These are phyloP conservation scores for Eudorina sp. DNA, from an alignment of 139 green algal species.

Conservation along the genomic window DNA sequence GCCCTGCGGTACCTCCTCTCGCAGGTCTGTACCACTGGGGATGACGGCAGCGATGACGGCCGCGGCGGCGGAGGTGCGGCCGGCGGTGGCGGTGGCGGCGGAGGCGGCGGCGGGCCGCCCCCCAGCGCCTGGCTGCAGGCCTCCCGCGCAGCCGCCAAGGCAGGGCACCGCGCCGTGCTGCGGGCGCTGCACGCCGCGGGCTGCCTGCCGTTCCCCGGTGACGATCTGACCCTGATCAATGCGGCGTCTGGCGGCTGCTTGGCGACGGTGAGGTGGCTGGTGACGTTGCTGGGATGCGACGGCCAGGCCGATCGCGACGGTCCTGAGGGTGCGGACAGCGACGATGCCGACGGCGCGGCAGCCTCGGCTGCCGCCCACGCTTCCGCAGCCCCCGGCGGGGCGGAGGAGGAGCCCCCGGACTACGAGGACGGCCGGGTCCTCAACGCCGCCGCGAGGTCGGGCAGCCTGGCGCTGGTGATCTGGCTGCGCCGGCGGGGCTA, in stretches of 20 bases:
- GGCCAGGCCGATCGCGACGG: too few relatives aligned
- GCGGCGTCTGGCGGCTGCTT: neutral
- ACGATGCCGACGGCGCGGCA: too few relatives aligned
- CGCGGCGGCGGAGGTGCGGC: too few relatives aligned
- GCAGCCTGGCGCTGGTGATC: neutral
- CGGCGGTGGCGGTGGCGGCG: too few relatives aligned
- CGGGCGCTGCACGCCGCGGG: neutral
- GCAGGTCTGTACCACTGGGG: too few relatives aligned
- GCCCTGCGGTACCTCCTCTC: neutral
- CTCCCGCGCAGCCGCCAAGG: neutral
- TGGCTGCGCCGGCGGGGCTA: neutral
- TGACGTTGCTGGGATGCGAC: neutral
- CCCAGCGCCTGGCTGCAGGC: neutral
- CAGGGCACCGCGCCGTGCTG: neutral
- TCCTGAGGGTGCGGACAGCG: too few relatives aligned
- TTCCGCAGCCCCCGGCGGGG: neutral
- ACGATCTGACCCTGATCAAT: neutral
- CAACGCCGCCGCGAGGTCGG: neutral
- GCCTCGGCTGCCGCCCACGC: too few relatives aligned
- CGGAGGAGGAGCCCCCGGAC: neutral
- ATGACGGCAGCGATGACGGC: too few relatives aligned
- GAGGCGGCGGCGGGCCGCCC: neutral
- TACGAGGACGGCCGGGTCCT: neutral
- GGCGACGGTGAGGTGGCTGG: neutral
- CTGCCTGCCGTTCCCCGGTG: neutral